phyloP scores from a whole-genome alignment of 192 early-diverging fungal species.

The Lunasporangiospora selenospora region DNA sequence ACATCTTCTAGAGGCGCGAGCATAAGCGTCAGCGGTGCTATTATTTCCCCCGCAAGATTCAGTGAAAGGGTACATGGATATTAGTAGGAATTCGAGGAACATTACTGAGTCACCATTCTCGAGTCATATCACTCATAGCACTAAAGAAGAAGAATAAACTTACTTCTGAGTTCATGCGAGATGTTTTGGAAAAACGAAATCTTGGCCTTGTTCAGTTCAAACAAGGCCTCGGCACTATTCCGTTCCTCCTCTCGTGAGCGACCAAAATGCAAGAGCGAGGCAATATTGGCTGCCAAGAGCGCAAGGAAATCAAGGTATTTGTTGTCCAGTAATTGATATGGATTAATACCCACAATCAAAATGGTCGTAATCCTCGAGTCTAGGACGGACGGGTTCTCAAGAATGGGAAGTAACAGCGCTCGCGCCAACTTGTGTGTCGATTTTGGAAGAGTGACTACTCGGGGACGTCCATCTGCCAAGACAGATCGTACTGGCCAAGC shows the following conservation, averaged over 20 bases:
- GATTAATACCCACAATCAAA: slow-evolving; percentile 40
- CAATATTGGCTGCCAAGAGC: slow-evolving; percentile 35
- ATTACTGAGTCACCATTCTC: no score
- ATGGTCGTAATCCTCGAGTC: slow-evolving; percentile 33
- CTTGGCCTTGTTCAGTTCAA: slow-evolving; percentile 47
- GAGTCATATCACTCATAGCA: no score
- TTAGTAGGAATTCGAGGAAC: no score
- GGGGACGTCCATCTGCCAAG: slow-evolving; percentile 31
- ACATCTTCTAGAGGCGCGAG: slow-evolving; percentile 59
- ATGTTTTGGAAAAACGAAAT: slow-evolving; percentile 53
- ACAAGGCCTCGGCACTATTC: slow-evolving; percentile 32
- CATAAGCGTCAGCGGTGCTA: slow-evolving; percentile 62
- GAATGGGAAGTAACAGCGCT: slow-evolving; percentile 26
- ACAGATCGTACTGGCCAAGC: slow-evolving; percentile 41
- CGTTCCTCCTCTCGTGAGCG: slow-evolving; percentile 45
- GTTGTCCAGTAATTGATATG: slow-evolving; percentile 32
- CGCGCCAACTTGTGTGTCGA: slow-evolving; percentile 37
- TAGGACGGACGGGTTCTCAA: slow-evolving; percentile 28
- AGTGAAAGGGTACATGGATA: no score
- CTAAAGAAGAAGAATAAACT: background rate
- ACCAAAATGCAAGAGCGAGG: slow-evolving; percentile 31
- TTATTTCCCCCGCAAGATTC: no score
- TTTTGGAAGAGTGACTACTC: slow-evolving; percentile 37
- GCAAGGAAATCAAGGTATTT: slow-evolving; percentile 43
- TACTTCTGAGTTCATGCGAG: slow-evolving; percentile 56